Evolutionary conservation across 2,329 filamentous ascomycete species (phyloP).

Genomic region (Neofusicoccum ribis): DNA sequence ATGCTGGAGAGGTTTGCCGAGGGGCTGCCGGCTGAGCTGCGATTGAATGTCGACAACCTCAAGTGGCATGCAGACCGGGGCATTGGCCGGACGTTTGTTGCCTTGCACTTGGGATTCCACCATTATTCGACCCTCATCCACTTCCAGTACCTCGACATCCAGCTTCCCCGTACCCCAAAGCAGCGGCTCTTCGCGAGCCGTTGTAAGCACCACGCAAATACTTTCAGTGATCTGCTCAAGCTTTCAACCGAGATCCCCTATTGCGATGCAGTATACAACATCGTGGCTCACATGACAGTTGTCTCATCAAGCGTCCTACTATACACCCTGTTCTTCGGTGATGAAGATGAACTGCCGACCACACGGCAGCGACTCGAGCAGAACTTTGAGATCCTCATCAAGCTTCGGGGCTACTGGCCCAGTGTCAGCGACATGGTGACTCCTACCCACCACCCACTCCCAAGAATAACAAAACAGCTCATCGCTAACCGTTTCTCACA

Average conservation of each 20-base stretch:
- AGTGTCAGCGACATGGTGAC: conserved; percentile 10
- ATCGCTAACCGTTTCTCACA: neutral
- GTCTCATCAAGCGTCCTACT: conserved; percentile 51
- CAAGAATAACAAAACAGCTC: too few relatives aligned
- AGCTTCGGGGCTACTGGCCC: conserved; percentile 45
- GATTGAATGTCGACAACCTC: conserved; percentile 35
- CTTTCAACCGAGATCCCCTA: conserved; percentile 37
- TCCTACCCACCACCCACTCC: neutral
- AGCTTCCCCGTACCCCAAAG: conserved; percentile 24
- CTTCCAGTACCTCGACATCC: conserved; percentile 47
- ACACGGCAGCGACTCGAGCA: conserved; percentile 42
- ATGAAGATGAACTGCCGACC: conserved; percentile 37
- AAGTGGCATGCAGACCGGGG: conserved; percentile 38
- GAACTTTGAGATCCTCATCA: conserved; percentile 49
- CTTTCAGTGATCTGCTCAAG: conserved; percentile 45
- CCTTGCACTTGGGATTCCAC: conserved; percentile 50
- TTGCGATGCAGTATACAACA: conserved; percentile 46
- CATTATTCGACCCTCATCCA: conserved; percentile 51
- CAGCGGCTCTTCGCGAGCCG: conserved; percentile 26
- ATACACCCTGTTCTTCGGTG: conserved; percentile 47
- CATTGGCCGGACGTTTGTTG: conserved; percentile 46
- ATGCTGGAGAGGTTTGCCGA: conserved; percentile 7
- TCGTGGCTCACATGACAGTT: conserved; percentile 50
- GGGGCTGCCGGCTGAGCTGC: neutral
- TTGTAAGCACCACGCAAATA: conserved; percentile 34